phyloP scores from a whole-genome alignment of 129 eudicot genomes.

The Tanacetum coccineum region DNA sequence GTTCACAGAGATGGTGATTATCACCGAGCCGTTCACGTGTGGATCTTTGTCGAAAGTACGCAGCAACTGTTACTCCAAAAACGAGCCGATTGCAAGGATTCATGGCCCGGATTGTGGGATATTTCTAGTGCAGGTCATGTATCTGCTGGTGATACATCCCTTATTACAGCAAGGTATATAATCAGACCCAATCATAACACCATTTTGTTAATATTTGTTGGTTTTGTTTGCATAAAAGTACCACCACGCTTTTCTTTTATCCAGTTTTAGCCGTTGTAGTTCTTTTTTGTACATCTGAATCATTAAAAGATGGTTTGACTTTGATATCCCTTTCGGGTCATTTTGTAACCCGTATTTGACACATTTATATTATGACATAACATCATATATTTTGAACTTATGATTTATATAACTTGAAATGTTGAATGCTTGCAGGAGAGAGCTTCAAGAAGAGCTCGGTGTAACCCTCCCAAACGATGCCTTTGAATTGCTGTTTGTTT shows the following conservation, averaged over 20 bases:
- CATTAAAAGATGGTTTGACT: too few species aligned
- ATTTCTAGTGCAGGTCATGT: constrained; percentile 97
- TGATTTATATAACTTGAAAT: too few species aligned
- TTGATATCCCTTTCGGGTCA: too few species aligned
- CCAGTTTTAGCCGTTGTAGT: too few species aligned
- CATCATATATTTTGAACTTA: not conserved
- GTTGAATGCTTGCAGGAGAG: constrained; percentile 63
- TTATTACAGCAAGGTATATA: constrained; percentile 69
- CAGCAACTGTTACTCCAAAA: constrained; percentile 70
- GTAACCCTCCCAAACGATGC: constrained; percentile 87
- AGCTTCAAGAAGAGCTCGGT: constrained; percentile 96
- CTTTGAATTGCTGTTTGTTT: constrained; percentile 72
- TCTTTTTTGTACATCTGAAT: too few species aligned
- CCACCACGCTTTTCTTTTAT: too few species aligned
- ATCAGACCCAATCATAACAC: constrained; percentile 4
- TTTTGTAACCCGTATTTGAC: too few species aligned
- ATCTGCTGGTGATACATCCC: constrained; percentile 90
- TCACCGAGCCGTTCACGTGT: constrained; percentile 91
- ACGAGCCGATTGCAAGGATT: constrained; percentile 87
- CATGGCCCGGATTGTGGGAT: constrained; percentile 96
- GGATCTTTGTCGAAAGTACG: constrained; percentile 90
- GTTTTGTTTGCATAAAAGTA: too few species aligned
- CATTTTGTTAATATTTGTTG: too few species aligned
- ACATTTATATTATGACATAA: too few species aligned
- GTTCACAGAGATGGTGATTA: constrained; percentile 94